Evolutionary conservation across 2,329 filamentous ascomycete genomes (phyloP), one percentile per base, ranked within the genome.

Genomic region (Aspergillus costaricaensis): DNA sequence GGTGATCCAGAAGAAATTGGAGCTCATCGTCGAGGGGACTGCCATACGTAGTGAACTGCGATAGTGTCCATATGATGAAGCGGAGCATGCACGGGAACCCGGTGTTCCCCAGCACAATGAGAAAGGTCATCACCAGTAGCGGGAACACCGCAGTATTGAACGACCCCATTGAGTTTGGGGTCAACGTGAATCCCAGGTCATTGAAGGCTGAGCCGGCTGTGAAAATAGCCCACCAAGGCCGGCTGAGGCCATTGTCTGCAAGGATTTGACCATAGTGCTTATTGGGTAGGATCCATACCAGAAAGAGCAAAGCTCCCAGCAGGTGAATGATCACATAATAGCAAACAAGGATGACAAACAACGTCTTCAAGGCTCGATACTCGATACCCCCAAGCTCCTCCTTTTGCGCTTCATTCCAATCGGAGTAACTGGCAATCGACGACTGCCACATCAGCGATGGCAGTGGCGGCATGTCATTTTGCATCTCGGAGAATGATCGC

Each of bases 321-420:
- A 92, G 67, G 68, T 91, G 91, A 68, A 95, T 96, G 1, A 88
- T 87, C 73, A 91, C 84, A 69, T 89, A 96, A 74, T 96, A 98
- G 19, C 78, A 79, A 1, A 89, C 81, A 15, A 97, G 80, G 43
- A 96, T 86, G 39, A 91, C 71, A 2, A 90, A 89, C 52, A 98
- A 79, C 1, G 91, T 90, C 75, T 96, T 94, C 62, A 98, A 74
- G 0, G 92, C 91, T 9, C 94, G 87, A 71, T 97, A 97, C 75
- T 98, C 94, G 64, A 97, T 96, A 8, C 94, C 94, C 5, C 94
- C 94, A 2, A 98, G 80, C 76, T 97, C 94, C 72, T 97, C 92
- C 67, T 93, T 86, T 76, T 98, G 92, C 64, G 93, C 91, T 65
- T 95, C 89, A 0, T 89, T 90, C 65, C 97, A 98, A 38, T 90